Percentiles rank a stretch among this genome's conserved stretches.
These are phyloP conservation scores for Paracoccidioides brasiliensis DNA, from an alignment of 2,329 filamentous ascomycete genomes.

Conservation along the genomic window DNA sequence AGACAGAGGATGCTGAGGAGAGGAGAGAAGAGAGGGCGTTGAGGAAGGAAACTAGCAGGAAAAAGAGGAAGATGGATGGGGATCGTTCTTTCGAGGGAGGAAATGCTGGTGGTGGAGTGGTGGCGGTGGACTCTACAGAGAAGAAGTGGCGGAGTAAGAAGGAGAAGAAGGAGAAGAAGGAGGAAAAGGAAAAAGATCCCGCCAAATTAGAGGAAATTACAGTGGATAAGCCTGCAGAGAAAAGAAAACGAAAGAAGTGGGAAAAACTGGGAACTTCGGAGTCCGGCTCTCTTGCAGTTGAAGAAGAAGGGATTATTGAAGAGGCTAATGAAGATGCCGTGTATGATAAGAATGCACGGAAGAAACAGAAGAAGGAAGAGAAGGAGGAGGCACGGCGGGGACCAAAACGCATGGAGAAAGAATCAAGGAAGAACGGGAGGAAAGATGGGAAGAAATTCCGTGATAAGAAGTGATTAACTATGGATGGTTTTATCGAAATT, in stretches of 20 bases:
- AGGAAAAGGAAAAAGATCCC: slow-evolving; percentile 9
- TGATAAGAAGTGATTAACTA: slow-evolving; percentile 9
- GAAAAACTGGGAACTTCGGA: slow-evolving; percentile 4
- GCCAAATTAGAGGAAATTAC: slow-evolving; percentile 1
- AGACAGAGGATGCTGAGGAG: slow-evolving; percentile 19
- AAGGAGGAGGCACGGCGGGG: slow-evolving; percentile 16
- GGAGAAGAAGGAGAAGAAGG: slow-evolving; percentile 6
- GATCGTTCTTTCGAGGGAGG: slow-evolving; percentile 10
- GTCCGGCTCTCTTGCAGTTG: slow-evolving; percentile 1
- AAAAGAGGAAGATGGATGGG: slow-evolving; percentile 11
- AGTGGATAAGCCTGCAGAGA: slow-evolving; percentile 2
- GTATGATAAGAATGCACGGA: slow-evolving; percentile 6
- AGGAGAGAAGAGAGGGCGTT: slow-evolving; percentile 12
- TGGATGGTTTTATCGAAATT: not conserved
- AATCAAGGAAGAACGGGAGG: slow-evolving; percentile 36
- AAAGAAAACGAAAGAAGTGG: slow-evolving; percentile 8
- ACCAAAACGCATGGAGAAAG: slow-evolving; percentile 20
- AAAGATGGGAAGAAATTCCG: slow-evolving; percentile 29
- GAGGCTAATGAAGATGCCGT: slow-evolving; percentile 9
- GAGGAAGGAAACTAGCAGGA: slow-evolving; percentile 1
- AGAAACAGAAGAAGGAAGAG: slow-evolving; percentile 9
- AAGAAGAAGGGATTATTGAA: slow-evolving; percentile 15
- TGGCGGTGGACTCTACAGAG: slow-evolving; percentile 12
- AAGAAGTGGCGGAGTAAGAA: slow-evolving; percentile 10
- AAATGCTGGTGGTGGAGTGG: slow-evolving; percentile 5